phyloP scores from a whole-genome alignment of 805 yeast species.

The Ogataea saltuana region DNA sequence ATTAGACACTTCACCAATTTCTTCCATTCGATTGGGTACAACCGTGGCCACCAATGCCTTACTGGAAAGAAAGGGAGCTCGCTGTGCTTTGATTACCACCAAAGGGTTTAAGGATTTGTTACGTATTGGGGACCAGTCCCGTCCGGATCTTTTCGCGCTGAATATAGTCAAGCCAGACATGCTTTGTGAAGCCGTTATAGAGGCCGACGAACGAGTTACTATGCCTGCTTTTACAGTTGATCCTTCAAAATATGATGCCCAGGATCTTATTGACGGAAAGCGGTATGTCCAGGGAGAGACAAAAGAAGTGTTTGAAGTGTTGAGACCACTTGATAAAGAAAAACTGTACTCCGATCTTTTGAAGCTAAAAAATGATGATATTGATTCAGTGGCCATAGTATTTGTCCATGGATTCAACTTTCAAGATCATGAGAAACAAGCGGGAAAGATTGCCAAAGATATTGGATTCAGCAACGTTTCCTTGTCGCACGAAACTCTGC shows the following conservation, averaged over 20 bases:
- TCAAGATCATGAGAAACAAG: constrained; percentile 40
- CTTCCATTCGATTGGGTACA: constrained; percentile 29
- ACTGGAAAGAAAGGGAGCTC: constrained; percentile 25
- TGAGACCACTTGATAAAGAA: constrained; percentile 37
- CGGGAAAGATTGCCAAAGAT: constrained; percentile 36
- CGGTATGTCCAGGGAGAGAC: constrained; percentile 39
- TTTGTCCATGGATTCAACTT: constrained; percentile 39
- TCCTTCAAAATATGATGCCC: constrained; percentile 17
- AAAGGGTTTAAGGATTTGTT: constrained; percentile 35
- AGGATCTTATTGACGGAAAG: constrained; percentile 27
- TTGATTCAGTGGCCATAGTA: constrained; percentile 39
- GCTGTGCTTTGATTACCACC: constrained; percentile 30
- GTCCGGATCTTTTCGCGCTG: constrained; percentile 29
- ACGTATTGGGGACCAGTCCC: constrained; percentile 36
- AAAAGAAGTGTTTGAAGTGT: constrained; percentile 39
- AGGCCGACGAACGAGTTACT: constrained; percentile 27
- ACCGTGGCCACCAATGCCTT: constrained; percentile 32
- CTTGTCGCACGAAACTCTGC: constrained; percentile 38
- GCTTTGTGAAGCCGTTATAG: constrained; percentile 23
- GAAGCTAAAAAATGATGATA: constrained; percentile 28
- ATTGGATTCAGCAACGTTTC: constrained; percentile 52
- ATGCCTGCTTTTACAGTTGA: constrained; percentile 29
- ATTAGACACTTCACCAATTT: constrained; percentile 22
- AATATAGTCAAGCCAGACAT: constrained; percentile 24
- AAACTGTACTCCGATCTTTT: constrained; percentile 24